phyloP scores from a whole-genome alignment of 2,329 filamentous ascomycete genomes.

The Colletotrichum sp. region DNA sequence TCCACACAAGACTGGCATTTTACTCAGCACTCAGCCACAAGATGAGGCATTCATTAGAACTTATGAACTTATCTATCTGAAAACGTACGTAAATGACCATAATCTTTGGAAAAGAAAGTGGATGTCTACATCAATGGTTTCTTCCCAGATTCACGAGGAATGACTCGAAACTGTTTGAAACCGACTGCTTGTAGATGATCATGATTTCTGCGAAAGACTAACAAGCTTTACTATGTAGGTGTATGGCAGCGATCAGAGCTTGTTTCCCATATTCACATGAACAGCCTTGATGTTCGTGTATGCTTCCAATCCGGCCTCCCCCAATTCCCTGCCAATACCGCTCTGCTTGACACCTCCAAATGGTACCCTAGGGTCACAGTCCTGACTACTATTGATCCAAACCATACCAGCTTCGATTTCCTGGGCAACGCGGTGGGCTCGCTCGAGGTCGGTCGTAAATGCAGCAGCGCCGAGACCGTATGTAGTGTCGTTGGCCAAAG shows the following conservation, averaged over 20 bases:
- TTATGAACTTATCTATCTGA: background rate
- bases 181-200: background rate
- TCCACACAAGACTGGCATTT: background rate
- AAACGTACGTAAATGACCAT: background rate
- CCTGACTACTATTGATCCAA: constrained; percentile 54
- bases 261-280: background rate
- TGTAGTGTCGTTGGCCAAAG: constrained; percentile 54
- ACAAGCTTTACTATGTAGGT: background rate
- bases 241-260: background rate
- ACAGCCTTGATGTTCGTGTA: background rate
- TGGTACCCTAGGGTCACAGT: constrained; percentile 46
- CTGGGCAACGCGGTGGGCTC: constrained; percentile 52
- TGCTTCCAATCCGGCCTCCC: background rate
- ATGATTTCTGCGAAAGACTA: background rate
- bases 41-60: background rate
- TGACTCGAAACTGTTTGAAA: background rate
- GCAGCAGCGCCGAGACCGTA: constrained; percentile 67
- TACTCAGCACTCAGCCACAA: background rate
- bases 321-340: background rate
- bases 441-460: constrained; percentile 63
- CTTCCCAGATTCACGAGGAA: background rate
- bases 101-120: background rate
- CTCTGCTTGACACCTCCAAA: constrained; percentile 51
- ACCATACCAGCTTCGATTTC: constrained; percentile 66
- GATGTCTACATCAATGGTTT: background rate